A percentile compares a stretch with the other conserved stretches of the same genome.
phyloP scores from a whole-genome alignment of 805 yeast genomes.

The Kazachstania kunashirensis region DNA sequence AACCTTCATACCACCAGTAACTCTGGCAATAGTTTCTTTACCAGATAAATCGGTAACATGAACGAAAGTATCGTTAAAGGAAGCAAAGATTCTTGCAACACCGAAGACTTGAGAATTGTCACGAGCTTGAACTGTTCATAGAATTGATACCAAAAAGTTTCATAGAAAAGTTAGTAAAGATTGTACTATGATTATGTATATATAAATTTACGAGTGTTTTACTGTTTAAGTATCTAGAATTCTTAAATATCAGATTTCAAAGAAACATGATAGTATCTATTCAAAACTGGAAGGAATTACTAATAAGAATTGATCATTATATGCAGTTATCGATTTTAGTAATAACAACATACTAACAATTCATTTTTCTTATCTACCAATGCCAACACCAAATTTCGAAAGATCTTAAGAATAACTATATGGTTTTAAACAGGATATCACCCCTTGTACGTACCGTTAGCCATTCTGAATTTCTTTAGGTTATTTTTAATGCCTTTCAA shows the following conservation, averaged over 20 bases:
- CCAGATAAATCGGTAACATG: slow-evolving; percentile 99
- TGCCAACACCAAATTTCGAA: too few species aligned
- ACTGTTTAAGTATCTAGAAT: slow-evolving; percentile 5
- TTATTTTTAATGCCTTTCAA: background rate
- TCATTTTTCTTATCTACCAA: too few species aligned
- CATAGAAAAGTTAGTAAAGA: background rate
- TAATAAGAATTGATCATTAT: too few species aligned
- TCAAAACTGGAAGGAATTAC: too few species aligned
- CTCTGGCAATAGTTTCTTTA: slow-evolving; percentile 99
- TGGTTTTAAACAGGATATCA: slow-evolving; percentile 33
- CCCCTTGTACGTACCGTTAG: slow-evolving; percentile 34
- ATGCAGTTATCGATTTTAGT: too few species aligned
- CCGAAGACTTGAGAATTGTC: slow-evolving; percentile 99
- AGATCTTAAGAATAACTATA: slow-evolving; percentile 25
- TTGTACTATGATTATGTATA: too few species aligned
- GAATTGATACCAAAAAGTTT: background rate
- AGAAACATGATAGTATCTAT: too few species aligned
- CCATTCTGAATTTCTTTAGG: slow-evolving; percentile 25
- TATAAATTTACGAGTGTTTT: too few species aligned
- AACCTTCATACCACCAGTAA: slow-evolving; percentile 99
- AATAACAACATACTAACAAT: too few species aligned
- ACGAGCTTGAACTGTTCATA: slow-evolving; percentile 62
- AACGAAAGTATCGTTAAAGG: slow-evolving; percentile 99
- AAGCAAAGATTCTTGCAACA: slow-evolving; percentile 99
- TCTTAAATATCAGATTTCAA: background rate